Percentiles rank a stretch among this genome's conserved stretches.
Evolutionary conservation across 257 asterid genomes (phyloP).

Genomic region (Fraxinus quadrangulata): DNA sequence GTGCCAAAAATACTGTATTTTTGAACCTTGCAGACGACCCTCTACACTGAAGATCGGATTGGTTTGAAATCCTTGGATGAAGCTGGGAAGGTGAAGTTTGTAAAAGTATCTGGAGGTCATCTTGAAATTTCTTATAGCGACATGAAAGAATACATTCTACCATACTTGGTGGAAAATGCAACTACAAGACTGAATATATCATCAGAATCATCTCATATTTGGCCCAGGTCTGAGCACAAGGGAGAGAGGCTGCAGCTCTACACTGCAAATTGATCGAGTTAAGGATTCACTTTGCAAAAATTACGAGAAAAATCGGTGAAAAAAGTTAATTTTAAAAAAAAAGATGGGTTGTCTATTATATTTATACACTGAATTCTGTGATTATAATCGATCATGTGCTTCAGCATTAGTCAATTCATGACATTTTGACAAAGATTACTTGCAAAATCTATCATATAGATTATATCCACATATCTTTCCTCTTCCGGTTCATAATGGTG

Average conservation of each 20-base stretch:
- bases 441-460: too few relatives aligned
- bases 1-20: conserved; percentile 1
- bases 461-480: too few relatives aligned
- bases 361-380: not conserved
- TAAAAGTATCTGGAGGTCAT: conserved; percentile 61
- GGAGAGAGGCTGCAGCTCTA: conserved; percentile 40
- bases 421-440: too few relatives aligned
- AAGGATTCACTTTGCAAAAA: not conserved
- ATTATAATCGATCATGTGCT: too few relatives aligned
- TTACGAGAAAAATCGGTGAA: not conserved
- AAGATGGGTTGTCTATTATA: not conserved
- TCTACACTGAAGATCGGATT: conserved; percentile 85
- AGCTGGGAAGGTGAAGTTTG: conserved; percentile 81
- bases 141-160: conserved; percentile 61
- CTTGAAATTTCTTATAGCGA: conserved; percentile 61
- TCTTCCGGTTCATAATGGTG: too few relatives aligned
- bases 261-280: not conserved
- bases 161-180: conserved; percentile 62
- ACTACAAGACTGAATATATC: conserved; percentile 26
- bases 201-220: conserved; percentile 25
- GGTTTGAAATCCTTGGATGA: conserved; percentile 76
- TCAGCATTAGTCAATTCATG: too few relatives aligned
- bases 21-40: conserved; percentile 57
- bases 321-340: too few relatives aligned
- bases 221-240: conserved; percentile 23